A percentile compares a stretch with the other conserved stretches of the same genome.
Conservation (phyloP, 139 green algal genomes). For the Chlamydomonas urium region DNA sequence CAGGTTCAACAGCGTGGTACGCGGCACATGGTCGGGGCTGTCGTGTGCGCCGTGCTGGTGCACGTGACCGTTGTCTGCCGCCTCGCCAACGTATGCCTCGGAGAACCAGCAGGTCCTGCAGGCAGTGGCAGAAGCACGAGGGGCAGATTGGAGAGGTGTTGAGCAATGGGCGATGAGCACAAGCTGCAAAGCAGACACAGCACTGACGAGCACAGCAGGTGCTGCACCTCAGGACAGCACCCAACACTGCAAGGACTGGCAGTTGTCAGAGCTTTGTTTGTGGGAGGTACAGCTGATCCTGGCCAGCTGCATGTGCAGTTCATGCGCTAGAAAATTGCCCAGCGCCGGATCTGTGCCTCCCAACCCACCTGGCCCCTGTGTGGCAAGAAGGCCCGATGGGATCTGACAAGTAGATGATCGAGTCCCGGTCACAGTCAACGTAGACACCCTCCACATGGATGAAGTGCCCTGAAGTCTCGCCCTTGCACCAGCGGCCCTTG, state of each 20-base stretch:
- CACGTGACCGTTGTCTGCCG: conserved; percentile 22
- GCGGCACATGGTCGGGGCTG: conserved; percentile 35
- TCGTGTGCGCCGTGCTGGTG: conserved; percentile 38
- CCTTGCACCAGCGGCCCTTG: conserved; percentile 94
- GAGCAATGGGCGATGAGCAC: no score
- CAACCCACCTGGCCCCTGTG: conserved; percentile 68
- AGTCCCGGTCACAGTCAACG: conserved; percentile 92
- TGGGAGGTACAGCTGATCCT: no score
- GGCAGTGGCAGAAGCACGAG: no score
- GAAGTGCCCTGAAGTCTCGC: conserved; percentile 92
- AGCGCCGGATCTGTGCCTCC: no score
- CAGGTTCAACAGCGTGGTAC: conserved; percentile 77
- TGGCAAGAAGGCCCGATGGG: conserved; percentile 88
- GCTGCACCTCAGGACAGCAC: no score
- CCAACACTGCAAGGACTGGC: no score
- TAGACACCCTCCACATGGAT: conserved; percentile 65
- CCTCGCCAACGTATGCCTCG: conserved; percentile 2
- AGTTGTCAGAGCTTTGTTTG: no score
- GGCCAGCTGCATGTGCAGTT: no score
- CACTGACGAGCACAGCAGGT: no score
- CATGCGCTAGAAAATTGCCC: no score
- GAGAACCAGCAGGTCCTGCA: conserved; percentile 86
- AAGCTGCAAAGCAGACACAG: no score
- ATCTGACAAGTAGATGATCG: conserved; percentile 87
- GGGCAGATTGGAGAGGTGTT: no score